A percentile compares a stretch with the other conserved stretches of the same genome.
phyloP scores from a whole-genome alignment of 2,329 filamentous ascomycete species.

The Fonsecaea monophora region DNA sequence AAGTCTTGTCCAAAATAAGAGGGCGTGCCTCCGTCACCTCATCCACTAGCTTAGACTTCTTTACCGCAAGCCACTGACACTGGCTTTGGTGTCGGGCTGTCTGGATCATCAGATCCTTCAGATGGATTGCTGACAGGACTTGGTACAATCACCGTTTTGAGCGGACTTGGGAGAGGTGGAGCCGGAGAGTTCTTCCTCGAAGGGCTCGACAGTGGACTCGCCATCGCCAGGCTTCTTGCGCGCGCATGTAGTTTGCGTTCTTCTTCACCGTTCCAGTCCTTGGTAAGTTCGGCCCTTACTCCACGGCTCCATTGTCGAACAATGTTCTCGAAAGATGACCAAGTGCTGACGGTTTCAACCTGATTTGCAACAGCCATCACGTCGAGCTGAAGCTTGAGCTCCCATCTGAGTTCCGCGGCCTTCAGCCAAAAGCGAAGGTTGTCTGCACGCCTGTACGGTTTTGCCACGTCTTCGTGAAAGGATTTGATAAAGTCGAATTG shows the following conservation, averaged over 20 bases:
- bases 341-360: conserved; percentile 65
- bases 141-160: conserved; percentile 23
- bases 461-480: conserved; percentile 90
- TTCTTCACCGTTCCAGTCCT: conserved; percentile 65
- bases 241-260: conserved; percentile 40
- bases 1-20: conserved; percentile 24
- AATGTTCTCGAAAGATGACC: conserved; percentile 82
- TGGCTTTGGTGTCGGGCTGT: conserved; percentile 27
- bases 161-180: conserved; percentile 32
- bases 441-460: conserved; percentile 91
- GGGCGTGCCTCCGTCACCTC: neutral
- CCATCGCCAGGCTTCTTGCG: conserved; percentile 39
- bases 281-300: conserved; percentile 81
- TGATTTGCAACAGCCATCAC: conserved; percentile 83
- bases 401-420: conserved; percentile 92
- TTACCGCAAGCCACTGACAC: conserved; percentile 18
- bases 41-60: conserved; percentile 9
- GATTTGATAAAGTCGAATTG: conserved; percentile 88
- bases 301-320: conserved; percentile 81
- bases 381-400: conserved; percentile 81
- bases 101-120: conserved; percentile 18
- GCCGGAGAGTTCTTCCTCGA: conserved; percentile 29
- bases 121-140: conserved; percentile 32
- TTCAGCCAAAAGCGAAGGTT: conserved; percentile 97
- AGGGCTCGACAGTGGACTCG: conserved; percentile 38